A percentile compares a stretch with the other conserved stretches of the same genome.
These are phyloP conservation scores for Lactarius trivialis DNA, from an alignment of 768 basidiomycete species.

Conservation along the genomic window DNA sequence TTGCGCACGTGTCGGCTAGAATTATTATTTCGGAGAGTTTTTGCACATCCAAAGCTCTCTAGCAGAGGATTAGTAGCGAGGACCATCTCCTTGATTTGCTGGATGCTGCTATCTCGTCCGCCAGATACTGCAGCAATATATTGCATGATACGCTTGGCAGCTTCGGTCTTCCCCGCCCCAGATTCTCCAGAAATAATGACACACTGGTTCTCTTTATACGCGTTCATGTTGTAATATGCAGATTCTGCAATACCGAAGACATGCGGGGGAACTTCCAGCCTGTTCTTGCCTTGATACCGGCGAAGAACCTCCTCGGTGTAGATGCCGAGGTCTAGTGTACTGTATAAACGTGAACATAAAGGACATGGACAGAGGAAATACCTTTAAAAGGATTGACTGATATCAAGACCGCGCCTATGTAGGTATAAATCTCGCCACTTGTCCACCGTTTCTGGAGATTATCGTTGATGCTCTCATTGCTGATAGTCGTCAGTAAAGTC, in stretches of 20 bases:
- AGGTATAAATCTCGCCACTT: slow-evolving; percentile 95
- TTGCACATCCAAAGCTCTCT: slow-evolving; percentile 98
- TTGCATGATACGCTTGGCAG: slow-evolving; percentile 99
- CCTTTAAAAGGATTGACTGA: slow-evolving; percentile 99
- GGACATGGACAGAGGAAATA: slow-evolving; percentile 27
- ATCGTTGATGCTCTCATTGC: slow-evolving; percentile 95
- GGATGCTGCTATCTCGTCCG: slow-evolving; percentile 81
- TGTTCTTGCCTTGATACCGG: slow-evolving; percentile 91
- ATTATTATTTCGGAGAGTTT: slow-evolving; percentile 98
- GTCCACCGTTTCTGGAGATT: slow-evolving; percentile 96
- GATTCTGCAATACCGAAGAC: slow-evolving; percentile 97
- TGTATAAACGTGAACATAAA: not conserved
- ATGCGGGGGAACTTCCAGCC: slow-evolving; percentile 96
- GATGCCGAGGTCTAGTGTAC: slow-evolving; percentile 79
- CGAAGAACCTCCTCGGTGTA: slow-evolving; percentile 87
- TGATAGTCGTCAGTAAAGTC: slow-evolving; percentile 94
- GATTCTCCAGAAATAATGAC: slow-evolving; percentile 99
- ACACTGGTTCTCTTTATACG: slow-evolving; percentile 98
- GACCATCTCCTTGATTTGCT: slow-evolving; percentile 99
- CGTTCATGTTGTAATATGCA: slow-evolving; percentile 98
- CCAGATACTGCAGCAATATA: slow-evolving; percentile 97
- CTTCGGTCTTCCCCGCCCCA: slow-evolving; percentile 98
- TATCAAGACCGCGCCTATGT: slow-evolving; percentile 96
- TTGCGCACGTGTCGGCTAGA: slow-evolving; percentile 89
- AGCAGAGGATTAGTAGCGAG: slow-evolving; percentile 94